Evolutionary conservation across 2,329 filamentous ascomycete species (phyloP).

Genomic region (Colletotrichum sp.): DNA sequence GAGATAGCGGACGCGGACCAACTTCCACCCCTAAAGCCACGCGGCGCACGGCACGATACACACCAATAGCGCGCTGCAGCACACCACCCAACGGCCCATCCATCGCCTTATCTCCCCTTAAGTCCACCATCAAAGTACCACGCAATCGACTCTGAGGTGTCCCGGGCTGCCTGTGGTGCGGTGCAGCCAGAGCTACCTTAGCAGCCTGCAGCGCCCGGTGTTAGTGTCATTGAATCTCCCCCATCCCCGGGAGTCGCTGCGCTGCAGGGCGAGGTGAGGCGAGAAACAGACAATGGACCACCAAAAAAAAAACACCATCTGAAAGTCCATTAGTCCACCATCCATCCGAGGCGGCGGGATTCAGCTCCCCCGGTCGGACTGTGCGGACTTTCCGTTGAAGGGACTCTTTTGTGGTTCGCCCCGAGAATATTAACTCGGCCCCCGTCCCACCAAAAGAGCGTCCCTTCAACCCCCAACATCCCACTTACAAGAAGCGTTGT

Average conservation of each 20-base stretch:
- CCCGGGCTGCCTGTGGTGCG: not conserved
- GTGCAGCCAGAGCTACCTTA: not conserved
- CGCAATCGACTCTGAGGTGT: too few relatives aligned
- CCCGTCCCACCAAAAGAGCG: conserved; percentile 5
- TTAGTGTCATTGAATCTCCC: conserved; percentile 9
- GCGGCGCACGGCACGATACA: not conserved
- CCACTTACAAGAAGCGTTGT: not conserved
- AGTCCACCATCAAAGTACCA: not conserved
- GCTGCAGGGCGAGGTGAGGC: not conserved
- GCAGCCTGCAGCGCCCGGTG: not conserved
- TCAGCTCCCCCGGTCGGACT: conserved; percentile 8
- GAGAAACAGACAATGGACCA: not conserved
- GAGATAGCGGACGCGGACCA: not conserved
- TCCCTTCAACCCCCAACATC: not conserved
- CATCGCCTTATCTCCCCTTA: conserved; percentile 9
- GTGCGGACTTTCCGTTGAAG: conserved; percentile 15
- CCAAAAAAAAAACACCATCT: not conserved
- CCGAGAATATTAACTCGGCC: conserved; percentile 19
- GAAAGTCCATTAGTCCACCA: not conserved
- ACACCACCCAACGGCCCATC: not conserved
- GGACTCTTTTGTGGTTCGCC: conserved; percentile 14
- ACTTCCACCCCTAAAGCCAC: conserved; percentile 5
- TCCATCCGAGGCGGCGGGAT: not conserved
- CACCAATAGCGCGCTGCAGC: not conserved
- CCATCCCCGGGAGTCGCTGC: not conserved